phyloP scores from a whole-genome alignment of 768 basidiomycete species.

The Fistulinella prunicolor region DNA sequence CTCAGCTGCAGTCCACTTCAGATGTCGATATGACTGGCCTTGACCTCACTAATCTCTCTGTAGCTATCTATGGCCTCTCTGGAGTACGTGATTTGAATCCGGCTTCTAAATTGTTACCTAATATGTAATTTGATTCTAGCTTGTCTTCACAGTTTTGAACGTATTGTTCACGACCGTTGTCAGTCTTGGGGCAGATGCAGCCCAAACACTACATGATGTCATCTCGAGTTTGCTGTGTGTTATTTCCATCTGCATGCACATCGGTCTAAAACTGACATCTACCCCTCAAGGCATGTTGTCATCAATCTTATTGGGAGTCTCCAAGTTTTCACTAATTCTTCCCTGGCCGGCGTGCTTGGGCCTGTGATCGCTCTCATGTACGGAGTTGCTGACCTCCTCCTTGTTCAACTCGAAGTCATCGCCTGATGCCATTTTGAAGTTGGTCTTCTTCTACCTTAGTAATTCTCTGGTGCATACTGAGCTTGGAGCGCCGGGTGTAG shows the following conservation, averaged over 20 bases:
- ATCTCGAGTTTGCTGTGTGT: conserved; percentile 17
- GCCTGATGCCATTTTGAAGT: too few relatives aligned
- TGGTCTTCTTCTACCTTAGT: neutral
- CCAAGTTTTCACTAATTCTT: conserved; percentile 1
- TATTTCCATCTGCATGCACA: neutral
- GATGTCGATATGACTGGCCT: conserved; percentile 8
- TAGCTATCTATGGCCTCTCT: conserved; percentile 5
- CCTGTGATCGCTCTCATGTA: conserved; percentile 8
- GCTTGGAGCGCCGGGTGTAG: conserved; percentile 10
- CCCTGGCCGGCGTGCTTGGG: conserved; percentile 6
- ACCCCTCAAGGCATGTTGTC: neutral
- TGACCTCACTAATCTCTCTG: conserved; percentile 4
- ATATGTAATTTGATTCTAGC: neutral
- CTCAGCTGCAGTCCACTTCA: conserved; percentile 7
- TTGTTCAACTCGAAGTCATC: conserved; percentile 5
- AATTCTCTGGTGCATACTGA: conserved; percentile 9
- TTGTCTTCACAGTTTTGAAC: conserved; percentile 5
- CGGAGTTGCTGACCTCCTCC: neutral
- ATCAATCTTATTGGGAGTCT: conserved; percentile 13
- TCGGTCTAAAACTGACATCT: neutral
- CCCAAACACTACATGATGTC: neutral
- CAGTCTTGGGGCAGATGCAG: neutral
- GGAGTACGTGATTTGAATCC: neutral
- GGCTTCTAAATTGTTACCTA: accelerated
- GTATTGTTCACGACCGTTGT: conserved; percentile 5